Evolutionary conservation across 352 stramenopile species (phyloP).

Genomic region (Phytophthora sansomeana): DNA sequence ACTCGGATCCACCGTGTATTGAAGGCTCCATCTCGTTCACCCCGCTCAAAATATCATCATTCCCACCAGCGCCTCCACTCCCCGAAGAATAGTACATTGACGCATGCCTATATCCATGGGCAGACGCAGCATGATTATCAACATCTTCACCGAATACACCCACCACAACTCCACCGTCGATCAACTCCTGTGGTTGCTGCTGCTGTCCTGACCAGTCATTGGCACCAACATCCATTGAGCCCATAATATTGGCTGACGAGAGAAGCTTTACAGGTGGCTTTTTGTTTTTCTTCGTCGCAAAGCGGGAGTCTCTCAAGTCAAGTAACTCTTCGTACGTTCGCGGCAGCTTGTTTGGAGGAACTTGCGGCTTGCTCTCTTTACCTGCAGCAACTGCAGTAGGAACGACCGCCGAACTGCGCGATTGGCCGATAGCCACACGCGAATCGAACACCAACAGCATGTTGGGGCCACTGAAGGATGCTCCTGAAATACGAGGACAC

Average conservation of each 20-base stretch:
- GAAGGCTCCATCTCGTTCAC: constrained; percentile 53
- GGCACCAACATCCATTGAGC: constrained; percentile 59
- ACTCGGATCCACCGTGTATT: constrained; percentile 77
- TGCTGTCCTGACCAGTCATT: constrained; percentile 58
- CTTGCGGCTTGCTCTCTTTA: constrained; percentile 53
- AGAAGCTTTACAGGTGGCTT: constrained; percentile 66
- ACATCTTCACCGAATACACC: constrained; percentile 50
- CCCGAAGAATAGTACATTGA: constrained; percentile 54
- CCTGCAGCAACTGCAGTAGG: constrained; percentile 58
- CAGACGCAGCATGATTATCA: constrained; percentile 31
- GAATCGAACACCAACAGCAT: constrained; percentile 89
- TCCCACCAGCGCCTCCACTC: constrained; percentile 29
- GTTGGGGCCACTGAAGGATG: constrained; percentile 86
- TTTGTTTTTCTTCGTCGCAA: constrained; percentile 85
- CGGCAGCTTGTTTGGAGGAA: constrained; percentile 58
- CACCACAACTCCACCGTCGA: constrained; percentile 35
- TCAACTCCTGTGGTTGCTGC: constrained; percentile 40
- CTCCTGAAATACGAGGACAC: constrained; percentile 81
- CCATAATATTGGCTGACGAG: constrained; percentile 55
- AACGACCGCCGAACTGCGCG: constrained; percentile 49
- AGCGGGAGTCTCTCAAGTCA: constrained; percentile 75
- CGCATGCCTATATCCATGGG: constrained; percentile 40
- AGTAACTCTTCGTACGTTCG: constrained; percentile 83
- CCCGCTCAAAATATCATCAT: constrained; percentile 34
- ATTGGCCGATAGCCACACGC: constrained; percentile 79